phyloP scores from a whole-genome alignment of 2,329 filamentous ascomycete species.

The Aureobasidium sp. region DNA sequence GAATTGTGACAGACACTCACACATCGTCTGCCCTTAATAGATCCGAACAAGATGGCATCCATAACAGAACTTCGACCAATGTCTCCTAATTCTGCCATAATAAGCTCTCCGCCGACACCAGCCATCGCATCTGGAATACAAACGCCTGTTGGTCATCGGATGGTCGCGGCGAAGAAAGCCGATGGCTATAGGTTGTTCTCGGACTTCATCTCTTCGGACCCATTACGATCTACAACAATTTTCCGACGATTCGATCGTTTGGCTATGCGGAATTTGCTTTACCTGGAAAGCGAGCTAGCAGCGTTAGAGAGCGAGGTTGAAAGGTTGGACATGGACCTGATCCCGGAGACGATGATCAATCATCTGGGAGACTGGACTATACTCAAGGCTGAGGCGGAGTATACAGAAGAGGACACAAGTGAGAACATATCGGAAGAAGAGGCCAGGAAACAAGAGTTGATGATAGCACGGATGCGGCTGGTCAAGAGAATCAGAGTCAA shows the following conservation, averaged over 20 bases:
- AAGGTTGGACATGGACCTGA: not conserved
- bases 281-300: slow-evolving; percentile 14
- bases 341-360: not conserved
- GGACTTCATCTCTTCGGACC: not conserved
- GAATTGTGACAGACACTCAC: too few relatives aligned
- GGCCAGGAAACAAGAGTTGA: slow-evolving; percentile 1
- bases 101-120: not conserved
- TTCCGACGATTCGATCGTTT: slow-evolving; percentile 12
- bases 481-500: slow-evolving; percentile 2
- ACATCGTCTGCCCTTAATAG: not conserved
- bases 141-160: not conserved
- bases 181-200: slow-evolving; percentile 11
- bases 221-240: slow-evolving; percentile 2
- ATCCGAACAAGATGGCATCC: not conserved
- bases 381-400: slow-evolving; percentile 1
- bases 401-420: not conserved
- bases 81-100: not conserved
- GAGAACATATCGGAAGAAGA: slow-evolving; percentile 3
- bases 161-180: not conserved
- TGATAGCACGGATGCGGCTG: slow-evolving; percentile 3
- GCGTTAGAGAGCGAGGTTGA: slow-evolving; percentile 8
- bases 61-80: slow-evolving; percentile 5
- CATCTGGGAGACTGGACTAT: not conserved
- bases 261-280: slow-evolving; percentile 9
- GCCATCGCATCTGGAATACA: not conserved